phyloP scores from a whole-genome alignment of 306 rosid species.

The Quercus mongolica region DNA sequence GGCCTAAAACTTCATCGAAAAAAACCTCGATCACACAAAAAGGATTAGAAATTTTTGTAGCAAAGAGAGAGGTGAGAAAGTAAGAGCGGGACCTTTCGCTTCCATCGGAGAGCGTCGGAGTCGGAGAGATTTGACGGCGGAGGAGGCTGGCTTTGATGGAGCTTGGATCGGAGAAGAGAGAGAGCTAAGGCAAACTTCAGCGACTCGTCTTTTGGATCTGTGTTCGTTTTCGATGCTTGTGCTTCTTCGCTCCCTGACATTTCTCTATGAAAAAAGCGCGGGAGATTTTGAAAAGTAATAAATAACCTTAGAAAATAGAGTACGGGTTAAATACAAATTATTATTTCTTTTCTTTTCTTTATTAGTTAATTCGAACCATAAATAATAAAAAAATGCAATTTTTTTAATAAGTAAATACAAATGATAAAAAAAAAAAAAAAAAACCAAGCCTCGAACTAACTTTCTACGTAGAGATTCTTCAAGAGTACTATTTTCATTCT shows the following conservation, averaged over 20 bases:
- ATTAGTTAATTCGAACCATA: too few relatives aligned
- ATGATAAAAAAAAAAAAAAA: too few relatives aligned
- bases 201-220: conserved; percentile 43
- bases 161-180: conserved; percentile 70
- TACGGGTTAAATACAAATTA: too few relatives aligned
- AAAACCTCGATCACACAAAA: conserved; percentile 2
- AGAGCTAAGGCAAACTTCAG: conserved; percentile 74
- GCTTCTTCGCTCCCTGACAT: conserved; percentile 40
- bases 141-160: conserved; percentile 25
- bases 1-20: conserved; percentile 46
- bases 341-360: too few relatives aligned
- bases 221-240: background rate
- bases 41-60: background rate
- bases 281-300: background rate
- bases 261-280: background rate
- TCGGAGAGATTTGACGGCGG: conserved; percentile 30
- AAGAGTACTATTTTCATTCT: too few relatives aligned
- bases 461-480: too few relatives aligned
- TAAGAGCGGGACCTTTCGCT: conserved; percentile 62
- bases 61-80: background rate
- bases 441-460: too few relatives aligned
- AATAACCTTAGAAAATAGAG: too few relatives aligned
- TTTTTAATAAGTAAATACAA: too few relatives aligned
- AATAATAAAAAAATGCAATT: too few relatives aligned
- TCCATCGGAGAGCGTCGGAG: conserved; percentile 82